Percentiles rank a stretch among this genome's conserved stretches.
Conservation (phyloP, 768 basidiomycete genomes). For the Russula sp. region DNA sequence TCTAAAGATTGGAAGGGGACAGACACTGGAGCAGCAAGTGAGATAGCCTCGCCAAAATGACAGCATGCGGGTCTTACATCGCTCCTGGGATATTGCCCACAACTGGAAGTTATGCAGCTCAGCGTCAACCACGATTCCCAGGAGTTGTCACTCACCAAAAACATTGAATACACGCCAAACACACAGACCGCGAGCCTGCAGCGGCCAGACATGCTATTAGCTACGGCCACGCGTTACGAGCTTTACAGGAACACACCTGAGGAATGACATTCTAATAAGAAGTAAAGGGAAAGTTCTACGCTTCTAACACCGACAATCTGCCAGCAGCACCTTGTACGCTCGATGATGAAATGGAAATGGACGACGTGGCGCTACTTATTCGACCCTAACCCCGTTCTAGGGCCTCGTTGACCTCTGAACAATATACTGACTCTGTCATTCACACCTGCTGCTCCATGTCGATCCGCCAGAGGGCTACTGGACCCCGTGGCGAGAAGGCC, state of each 20-base stretch:
- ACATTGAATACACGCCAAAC: conserved; percentile 24
- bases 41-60: background rate
- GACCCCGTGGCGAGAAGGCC: background rate
- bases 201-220: background rate
- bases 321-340: background rate
- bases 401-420: background rate
- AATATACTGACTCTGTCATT: too few species aligned
- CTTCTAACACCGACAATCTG: conserved; percentile 4
- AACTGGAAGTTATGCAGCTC: conserved; percentile 40
- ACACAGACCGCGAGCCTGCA: conserved; percentile 22
- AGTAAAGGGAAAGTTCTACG: background rate
- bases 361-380: background rate
- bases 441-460: background rate
- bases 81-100: conserved; percentile 93
- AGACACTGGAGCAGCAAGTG: conserved; percentile 49
- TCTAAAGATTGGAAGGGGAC: conserved; percentile 75
- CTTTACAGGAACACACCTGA: conserved; percentile 5
- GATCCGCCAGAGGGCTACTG: background rate
- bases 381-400: conserved; percentile 13
- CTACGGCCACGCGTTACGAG: background rate
- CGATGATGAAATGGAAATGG: background rate
- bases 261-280: conserved; percentile 13
- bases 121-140: background rate
- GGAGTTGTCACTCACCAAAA: conserved; percentile 18
- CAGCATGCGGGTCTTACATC: conserved; percentile 46